Evolutionary conservation across 2,329 filamentous ascomycete species (phyloP), one percentile per base, ranked within the genome.

Genomic region (Alternaria metachromatica): DNA sequence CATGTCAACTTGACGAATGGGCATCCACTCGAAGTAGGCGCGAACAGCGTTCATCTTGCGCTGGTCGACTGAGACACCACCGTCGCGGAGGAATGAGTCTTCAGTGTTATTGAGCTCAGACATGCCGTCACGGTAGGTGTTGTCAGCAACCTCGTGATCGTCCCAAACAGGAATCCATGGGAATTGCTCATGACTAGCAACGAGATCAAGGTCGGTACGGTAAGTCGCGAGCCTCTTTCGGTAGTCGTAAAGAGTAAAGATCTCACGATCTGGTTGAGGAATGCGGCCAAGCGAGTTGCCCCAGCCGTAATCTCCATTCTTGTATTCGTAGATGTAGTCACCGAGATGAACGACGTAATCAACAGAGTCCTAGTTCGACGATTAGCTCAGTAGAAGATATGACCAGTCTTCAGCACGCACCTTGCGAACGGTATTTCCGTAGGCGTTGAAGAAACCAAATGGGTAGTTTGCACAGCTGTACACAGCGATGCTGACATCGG

Each of bases 401-500:
- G 18, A 20, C 5, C 7, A 18, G 1, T 23, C 10, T 37, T 15
- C 18, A 6, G 18, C 9, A 41, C 58, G 20, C 60, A 72, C 70
- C 59, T 82, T 75, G 44, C 78, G 70, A 71, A 78, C 66, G 71
- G 58, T 23, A 58, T 80, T 77, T n/a, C 83, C 83, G 44, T 84
- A 84, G 0, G 80, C 82, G 51, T 84, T 85, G 72, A 85, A 85
- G 69, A 81, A 85, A 3, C 83, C 83, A 65, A 81, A 82, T 0
- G 82, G 76, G 46, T 76, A 78, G 59, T 79, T 93, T 69, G 84
- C 85, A 82, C 91, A 93, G 3, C 89, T 92, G 75, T 90, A 93
- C 1, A 94, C 85, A 2, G 90, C 90, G 58, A 93, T 82, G 43
- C 83, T 87, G 58, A 93, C 81, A 18, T 85, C 80, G 1, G 84